Conservation (phyloP, 805 yeast genomes). For the Yamadazyma sp. region DNA sequence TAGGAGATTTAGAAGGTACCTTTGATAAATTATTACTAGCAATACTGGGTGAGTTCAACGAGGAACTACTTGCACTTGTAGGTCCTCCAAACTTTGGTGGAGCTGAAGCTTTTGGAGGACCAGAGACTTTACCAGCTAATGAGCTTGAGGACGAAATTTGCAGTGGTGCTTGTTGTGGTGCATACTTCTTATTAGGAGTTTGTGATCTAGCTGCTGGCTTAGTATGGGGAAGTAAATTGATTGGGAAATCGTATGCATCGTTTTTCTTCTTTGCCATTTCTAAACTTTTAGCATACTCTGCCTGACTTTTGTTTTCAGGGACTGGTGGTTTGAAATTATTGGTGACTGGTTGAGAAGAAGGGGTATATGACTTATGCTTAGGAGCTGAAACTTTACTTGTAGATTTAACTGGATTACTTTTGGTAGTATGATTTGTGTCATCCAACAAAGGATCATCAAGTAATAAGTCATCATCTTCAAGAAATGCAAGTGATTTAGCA, state of each 20-base stretch:
- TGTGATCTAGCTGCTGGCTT: conserved; percentile 36
- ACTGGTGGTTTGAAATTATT: neutral
- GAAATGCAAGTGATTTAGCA: conserved; percentile 3
- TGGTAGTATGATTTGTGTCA: too few relatives aligned
- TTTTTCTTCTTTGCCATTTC: conserved; percentile 54
- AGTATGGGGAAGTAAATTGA: conserved; percentile 42
- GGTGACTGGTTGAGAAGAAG: neutral
- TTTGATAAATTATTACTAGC: neutral
- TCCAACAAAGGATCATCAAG: conserved; percentile 7
- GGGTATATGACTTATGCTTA: too few relatives aligned
- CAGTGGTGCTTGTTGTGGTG: too few relatives aligned
- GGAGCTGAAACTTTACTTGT: too few relatives aligned
- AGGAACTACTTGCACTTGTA: conserved; percentile 1
- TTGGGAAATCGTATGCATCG: conserved; percentile 79
- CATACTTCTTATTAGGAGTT: conserved; percentile 8
- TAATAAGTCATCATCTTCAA: conserved; percentile 21
- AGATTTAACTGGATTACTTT: too few relatives aligned
- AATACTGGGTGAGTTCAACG: neutral
- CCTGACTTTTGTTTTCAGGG: neutral
- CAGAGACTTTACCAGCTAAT: conserved; percentile 12
- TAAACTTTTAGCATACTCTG: conserved; percentile 24
- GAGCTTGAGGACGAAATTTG: too few relatives aligned
- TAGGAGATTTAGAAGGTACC: neutral
- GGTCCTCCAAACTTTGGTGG: conserved; percentile 4
- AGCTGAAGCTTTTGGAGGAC: conserved; percentile 4